Evolutionary conservation across 2,329 filamentous ascomycete species (phyloP), one percentile per base, ranked within the genome.

Genomic region (Hypoxylon rubiginosum): DNA sequence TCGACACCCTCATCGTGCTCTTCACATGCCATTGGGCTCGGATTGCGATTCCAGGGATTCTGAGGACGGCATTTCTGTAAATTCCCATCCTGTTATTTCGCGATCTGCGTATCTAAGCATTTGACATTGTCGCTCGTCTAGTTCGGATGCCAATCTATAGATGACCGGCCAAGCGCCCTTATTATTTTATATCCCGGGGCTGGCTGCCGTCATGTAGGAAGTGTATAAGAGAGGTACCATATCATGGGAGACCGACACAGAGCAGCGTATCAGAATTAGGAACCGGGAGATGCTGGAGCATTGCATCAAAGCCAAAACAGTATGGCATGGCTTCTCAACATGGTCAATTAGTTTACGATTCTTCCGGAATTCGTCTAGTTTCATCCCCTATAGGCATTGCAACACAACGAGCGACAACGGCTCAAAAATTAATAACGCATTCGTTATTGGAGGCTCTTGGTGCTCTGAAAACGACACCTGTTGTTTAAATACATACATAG

Each of bases 401-500:
- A 60, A 68, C 59, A 52, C 54, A 63, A 66, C 51, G 26, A 19
- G 48, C 36, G 52, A 30, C 41, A 30, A 32, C 32, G 48, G 11
- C 45, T 39, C 6, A 28, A 39, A 60, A 28, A 46, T 68, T 68
- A 68, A 68, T 68, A 66, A 66, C 66, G 66, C 66, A 68, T 61
- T 58, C 24, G 39, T 51, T 62, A 62, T 54, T 56, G 30, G 58
- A 68, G 62, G 41, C 62, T 62, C 52, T 57, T 53, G 32, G 51
- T 62, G 19, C 59, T 55, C 45, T 60, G 34, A 55, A 66, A 63
- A 63, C 53, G 53, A 66, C 66, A 68, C 55, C 58, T 68, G 56
- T 64, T 60, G 49, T 58, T 68, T 68, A 54, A 39, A 30, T 46
- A 59, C n/a, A 21, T 41, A 17, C 30, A n/a, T 11, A n/a, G 3